phyloP scores from a whole-genome alignment of 2,329 filamentous ascomycete species.

The Rhynchosporium graminicola region DNA sequence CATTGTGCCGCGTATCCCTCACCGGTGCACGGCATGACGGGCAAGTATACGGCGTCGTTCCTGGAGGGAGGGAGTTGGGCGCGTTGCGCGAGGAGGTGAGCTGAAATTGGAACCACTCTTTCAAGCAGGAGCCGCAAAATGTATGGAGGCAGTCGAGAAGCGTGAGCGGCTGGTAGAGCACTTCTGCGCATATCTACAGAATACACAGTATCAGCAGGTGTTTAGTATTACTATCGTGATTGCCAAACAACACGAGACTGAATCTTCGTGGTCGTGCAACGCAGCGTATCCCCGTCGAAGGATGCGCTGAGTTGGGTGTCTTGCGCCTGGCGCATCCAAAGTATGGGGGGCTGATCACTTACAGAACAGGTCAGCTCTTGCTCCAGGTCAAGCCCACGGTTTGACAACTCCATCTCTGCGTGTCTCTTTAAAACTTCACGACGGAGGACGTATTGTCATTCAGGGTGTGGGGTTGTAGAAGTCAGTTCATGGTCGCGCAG shows the following conservation, averaged over 20 bases:
- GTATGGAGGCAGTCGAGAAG: slow-evolving; percentile 93
- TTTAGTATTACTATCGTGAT: not conserved
- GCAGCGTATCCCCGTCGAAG: slow-evolving; percentile 18
- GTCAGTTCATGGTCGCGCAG: slow-evolving; percentile 18
- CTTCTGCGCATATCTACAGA: slow-evolving; percentile 88
- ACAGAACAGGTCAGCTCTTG: slow-evolving; percentile 95
- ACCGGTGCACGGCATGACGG: slow-evolving; percentile 88
- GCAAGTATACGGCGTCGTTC: slow-evolving; percentile 69
- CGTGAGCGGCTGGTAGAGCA: slow-evolving; percentile 87
- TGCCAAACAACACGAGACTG: slow-evolving; percentile 9
- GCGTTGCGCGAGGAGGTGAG: slow-evolving; percentile 33
- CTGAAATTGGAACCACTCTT: slow-evolving; percentile 93
- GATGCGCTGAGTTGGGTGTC: slow-evolving; percentile 13
- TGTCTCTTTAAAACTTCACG: not conserved
- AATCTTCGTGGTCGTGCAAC: slow-evolving; percentile 20
- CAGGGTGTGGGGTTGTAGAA: slow-evolving; percentile 14
- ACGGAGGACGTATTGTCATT: slow-evolving; percentile 1
- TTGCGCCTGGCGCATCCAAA: slow-evolving; percentile 13
- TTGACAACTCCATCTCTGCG: slow-evolving; percentile 51
- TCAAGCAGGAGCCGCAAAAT: slow-evolving; percentile 92
- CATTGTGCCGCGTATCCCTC: slow-evolving; percentile 85
- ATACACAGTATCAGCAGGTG: slow-evolving; percentile 23
- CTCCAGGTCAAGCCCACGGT: slow-evolving; percentile 70
- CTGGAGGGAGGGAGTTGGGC: slow-evolving; percentile 30
- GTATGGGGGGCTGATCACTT: slow-evolving; percentile 45